phyloP scores from a whole-genome alignment of 495 filamentous ascomycete genomes.

The Hypoxylon fuscum region DNA sequence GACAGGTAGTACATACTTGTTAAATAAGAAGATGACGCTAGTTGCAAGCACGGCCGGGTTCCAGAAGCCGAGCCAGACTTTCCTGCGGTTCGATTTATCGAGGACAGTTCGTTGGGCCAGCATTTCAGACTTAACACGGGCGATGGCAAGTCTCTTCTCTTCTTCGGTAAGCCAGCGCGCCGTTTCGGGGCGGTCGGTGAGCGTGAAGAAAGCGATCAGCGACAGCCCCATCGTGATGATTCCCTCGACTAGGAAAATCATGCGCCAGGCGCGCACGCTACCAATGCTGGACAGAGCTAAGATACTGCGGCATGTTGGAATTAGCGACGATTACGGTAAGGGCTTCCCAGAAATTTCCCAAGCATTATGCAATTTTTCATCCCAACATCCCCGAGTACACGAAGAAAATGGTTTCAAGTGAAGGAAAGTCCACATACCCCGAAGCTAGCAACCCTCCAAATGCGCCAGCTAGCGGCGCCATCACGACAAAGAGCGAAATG shows the following conservation, averaged over 20 bases:
- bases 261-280: constrained; percentile 65
- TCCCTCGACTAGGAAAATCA: constrained; percentile 75
- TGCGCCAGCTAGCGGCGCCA: constrained; percentile 73
- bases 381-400: no score
- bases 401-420: background rate
- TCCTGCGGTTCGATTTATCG: constrained; percentile 69
- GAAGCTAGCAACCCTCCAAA: constrained; percentile 76
- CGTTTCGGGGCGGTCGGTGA: constrained; percentile 69
- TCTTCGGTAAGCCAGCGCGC: constrained; percentile 65
- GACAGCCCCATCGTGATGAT: constrained; percentile 66
- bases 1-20: constrained; percentile 59
- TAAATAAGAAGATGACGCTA: constrained; percentile 71
- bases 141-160: constrained; percentile 63
- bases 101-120: constrained; percentile 70
- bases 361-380: no score
- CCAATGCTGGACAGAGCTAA: constrained; percentile 61
- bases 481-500: constrained; percentile 77
- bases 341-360: no score
- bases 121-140: constrained; percentile 70
- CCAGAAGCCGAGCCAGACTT: constrained; percentile 67
- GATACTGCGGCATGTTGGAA: constrained; percentile 43
- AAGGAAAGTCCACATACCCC: constrained; percentile 38
- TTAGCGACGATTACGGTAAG: constrained; percentile 5
- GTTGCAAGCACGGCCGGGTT: constrained; percentile 73
- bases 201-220: constrained; percentile 60